Base-by-base conservation (phyloP, 208 protist species). In the Crithidia expoeki region DNA sequence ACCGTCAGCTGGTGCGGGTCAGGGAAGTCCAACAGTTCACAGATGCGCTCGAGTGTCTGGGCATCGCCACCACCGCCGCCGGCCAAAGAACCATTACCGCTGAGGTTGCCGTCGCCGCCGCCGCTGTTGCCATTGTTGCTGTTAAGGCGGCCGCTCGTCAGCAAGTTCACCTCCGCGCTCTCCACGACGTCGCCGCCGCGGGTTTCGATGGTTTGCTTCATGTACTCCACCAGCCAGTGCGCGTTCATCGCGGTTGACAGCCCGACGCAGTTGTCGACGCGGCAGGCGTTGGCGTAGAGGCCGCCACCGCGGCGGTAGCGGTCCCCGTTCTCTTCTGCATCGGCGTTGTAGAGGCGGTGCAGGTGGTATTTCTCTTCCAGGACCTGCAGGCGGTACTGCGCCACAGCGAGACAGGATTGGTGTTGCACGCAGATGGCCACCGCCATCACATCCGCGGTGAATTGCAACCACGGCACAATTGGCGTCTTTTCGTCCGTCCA, bases 231-330 rank as follows among this genome's bases (percentile, higher is more conserved):
- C 19, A 99, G 79, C 63, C 85, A 85, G 53, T 93, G 83, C 21
- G 94, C 83, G 59, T 89, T 96, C 91, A 98, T 97, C 19, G 83
- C 89, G 7, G 87, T 86, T 9, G 77, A 47, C 23, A 96, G 68
- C 25, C 96, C 89, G 21, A 98, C 87, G 51, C 92, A 88, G 52
- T 94, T 98, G 74, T 99, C 98, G 16, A 99, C 97, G 61, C 98
- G 97, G 32, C 79, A 83, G 23, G 84, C 81, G 55, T 94, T 86
- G 9, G 93, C 84, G 66, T 96, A 98, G 47, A 98, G 90, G 33
- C 94, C 87, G 34, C 86, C 85, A 23, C 83, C 86, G 30, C 73
- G 68, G 25, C 86, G 80, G 55, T 84, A 81, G 44, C 85, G 86
- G 56, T 88, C 86, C n/a, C 80, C 65, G 46, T 72, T 73, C 30